Evolutionary conservation across 108 stramenopile species (phyloP), one percentile per base, ranked within the genome.

Genomic region (Thalassiosira profunda): DNA sequence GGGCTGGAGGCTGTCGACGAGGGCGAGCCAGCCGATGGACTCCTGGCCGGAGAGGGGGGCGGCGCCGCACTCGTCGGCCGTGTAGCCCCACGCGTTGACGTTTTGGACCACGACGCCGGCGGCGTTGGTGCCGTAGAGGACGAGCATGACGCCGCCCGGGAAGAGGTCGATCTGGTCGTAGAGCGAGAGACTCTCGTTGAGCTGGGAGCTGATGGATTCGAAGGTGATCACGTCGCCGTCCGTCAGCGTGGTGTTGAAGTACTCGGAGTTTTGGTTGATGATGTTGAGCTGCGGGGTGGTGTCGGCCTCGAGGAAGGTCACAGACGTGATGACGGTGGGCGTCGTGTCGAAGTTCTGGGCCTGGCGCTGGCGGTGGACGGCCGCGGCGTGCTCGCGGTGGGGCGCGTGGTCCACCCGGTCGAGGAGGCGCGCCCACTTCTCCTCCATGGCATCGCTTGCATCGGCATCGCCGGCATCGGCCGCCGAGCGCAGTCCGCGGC

Each of bases 281-380:
- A 76, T 67, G 41, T 48, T 52, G 20, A 76, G 28, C 30, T 56
- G 44, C 10, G 67, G 67, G 1, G 60, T 58, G 36, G 75, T 63
- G 47, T 68, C 75, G 34, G 69, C 58, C 54, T 76, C 66, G 24
- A 76, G 36, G 60, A 76, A 76, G 26, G 45, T 44, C 20, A 73
- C 42, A 29, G 55, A 62, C 18, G 36, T 54, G 46, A 72, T 58
- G 17, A 42, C 57, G 24, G 28, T 18, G 14, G 34, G 21, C 57
- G 33, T 8, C 8, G n/a, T 20, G 14, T n/a, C n/a, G n/a, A n/a
- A n/a, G n/a, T n/a, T n/a, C n/a, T n/a, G n/a, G n/a, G n/a, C n/a
- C n/a, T n/a, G n/a, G n/a, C 18, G 37, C 17, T 58, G 57, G 5
- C 52, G 52, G 11, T 42, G 7, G 2, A 1, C 3, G 4, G 24